Percentiles rank a stretch among this genome's conserved stretches.
phyloP scores from a whole-genome alignment of 2,329 filamentous ascomycete genomes.

The Hymenoscyphus fructigenus region DNA sequence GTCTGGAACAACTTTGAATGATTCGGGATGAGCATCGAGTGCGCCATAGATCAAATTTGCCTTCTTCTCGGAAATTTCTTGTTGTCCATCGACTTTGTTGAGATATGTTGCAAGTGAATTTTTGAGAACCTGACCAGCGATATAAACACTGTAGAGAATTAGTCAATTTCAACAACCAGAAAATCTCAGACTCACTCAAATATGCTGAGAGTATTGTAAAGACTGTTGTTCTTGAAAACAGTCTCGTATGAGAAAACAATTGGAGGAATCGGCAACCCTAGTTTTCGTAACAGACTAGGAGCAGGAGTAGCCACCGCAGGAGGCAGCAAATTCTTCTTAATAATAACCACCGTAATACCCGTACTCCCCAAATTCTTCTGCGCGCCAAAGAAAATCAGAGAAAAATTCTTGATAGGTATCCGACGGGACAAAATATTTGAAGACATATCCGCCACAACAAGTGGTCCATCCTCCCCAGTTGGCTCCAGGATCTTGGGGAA shows the following conservation, averaged over 20 bases:
- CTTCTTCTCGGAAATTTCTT: slow-evolving; percentile 72
- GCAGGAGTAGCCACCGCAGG: slow-evolving; percentile 65
- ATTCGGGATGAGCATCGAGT: slow-evolving; percentile 68
- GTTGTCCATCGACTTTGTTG: slow-evolving; percentile 72
- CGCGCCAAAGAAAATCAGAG: slow-evolving; percentile 84
- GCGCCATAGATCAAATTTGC: slow-evolving; percentile 72
- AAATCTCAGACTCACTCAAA: slow-evolving; percentile 58
- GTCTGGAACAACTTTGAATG: slow-evolving; percentile 79
- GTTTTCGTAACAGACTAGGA: slow-evolving; percentile 66
- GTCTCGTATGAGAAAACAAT: slow-evolving; percentile 80
- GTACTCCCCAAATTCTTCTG: slow-evolving; percentile 92
- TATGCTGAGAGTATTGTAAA: slow-evolving; percentile 95
- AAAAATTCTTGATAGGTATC: slow-evolving; percentile 77
- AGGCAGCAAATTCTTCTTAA: slow-evolving; percentile 78
- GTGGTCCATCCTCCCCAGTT: slow-evolving; percentile 58
- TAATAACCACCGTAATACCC: slow-evolving; percentile 81
- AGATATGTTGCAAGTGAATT: slow-evolving; percentile 65
- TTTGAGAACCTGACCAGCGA: slow-evolving; percentile 85
- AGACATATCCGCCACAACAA: slow-evolving; percentile 90
- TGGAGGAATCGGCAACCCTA: slow-evolving; percentile 76
- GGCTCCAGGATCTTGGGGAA: slow-evolving; percentile 66
- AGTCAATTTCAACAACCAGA: slow-evolving; percentile 10
- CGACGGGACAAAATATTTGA: slow-evolving; percentile 87
- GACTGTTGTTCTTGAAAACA: slow-evolving; percentile 86
- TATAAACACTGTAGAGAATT: slow-evolving; percentile 64